Evolutionary conservation across 495 filamentous ascomycete species (phyloP).

Genomic region (Cryomyces minteri): DNA sequence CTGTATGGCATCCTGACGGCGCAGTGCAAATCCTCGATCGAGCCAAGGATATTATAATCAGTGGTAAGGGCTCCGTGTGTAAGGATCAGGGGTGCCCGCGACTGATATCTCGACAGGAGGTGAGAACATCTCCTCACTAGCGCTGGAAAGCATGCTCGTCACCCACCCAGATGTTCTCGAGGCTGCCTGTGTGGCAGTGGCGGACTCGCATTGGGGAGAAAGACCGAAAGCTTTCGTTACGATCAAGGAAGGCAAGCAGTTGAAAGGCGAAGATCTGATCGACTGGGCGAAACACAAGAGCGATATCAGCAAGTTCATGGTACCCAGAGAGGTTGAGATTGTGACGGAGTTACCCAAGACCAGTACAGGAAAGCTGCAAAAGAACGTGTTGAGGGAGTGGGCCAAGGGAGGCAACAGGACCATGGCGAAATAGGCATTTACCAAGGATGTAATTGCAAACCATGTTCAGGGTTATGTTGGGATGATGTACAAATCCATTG

Average conservation of each 20-base stretch:
- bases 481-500: too few relatives aligned
- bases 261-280: constrained; percentile 58
- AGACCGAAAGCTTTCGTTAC: constrained; percentile 88
- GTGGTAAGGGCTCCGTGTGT: constrained; percentile 35
- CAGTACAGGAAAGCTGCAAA: constrained; percentile 87
- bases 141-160: constrained; percentile 80
- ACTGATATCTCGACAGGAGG: constrained; percentile 37
- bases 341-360: constrained; percentile 86
- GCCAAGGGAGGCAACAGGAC: constrained; percentile 34
- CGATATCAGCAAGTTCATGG: constrained; percentile 83
- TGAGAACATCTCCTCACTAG: constrained; percentile 91
- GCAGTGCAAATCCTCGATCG: constrained; percentile 83
- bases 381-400: constrained; percentile 85
- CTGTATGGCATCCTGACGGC: constrained; percentile 81
- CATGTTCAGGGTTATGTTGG: too few relatives aligned
- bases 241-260: constrained; percentile 36
- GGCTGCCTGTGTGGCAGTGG: constrained; percentile 74
- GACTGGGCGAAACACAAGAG: constrained; percentile 66
- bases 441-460: too few relatives aligned
- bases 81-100: neutral
- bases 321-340: constrained; percentile 83
- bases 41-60: constrained; percentile 96
- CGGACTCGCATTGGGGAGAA: constrained; percentile 88
- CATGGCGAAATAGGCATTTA: too few relatives aligned
- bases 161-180: constrained; percentile 81